Evolutionary conservation across 1,284 basidiomycete genomes (phyloP).

Genomic region (Ustilago esculenta): DNA sequence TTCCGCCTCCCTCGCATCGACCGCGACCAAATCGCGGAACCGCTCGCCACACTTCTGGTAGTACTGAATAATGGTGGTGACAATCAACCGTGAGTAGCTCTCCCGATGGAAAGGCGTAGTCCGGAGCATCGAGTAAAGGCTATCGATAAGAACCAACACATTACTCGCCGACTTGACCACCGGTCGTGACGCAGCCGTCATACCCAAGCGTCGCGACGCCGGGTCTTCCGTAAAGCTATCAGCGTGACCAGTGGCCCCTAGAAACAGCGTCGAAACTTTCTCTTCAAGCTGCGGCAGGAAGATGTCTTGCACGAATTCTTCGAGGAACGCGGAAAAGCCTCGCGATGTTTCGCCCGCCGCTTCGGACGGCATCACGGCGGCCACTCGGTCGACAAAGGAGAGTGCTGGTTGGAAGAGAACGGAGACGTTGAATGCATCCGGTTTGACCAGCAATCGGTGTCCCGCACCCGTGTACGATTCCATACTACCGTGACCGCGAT

Average conservation of each 20-base stretch:
- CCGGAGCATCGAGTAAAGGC: constrained; percentile 88
- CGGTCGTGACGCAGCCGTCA: constrained; percentile 71
- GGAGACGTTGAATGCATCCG: constrained; percentile 94
- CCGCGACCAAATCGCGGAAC: constrained; percentile 79
- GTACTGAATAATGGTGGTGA: constrained; percentile 95
- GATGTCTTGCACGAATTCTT: constrained; percentile 91
- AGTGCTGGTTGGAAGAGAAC: constrained; percentile 93
- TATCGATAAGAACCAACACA: constrained; percentile 89
- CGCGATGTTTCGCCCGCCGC: constrained; percentile 52
- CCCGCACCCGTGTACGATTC: constrained; percentile 70
- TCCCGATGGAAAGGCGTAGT: constrained; percentile 96
- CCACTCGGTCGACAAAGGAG: constrained; percentile 78
- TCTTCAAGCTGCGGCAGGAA: constrained; percentile 96
- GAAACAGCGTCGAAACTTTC: constrained; percentile 73
- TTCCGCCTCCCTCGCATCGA: constrained; percentile 6
- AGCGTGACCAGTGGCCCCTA: constrained; percentile 68
- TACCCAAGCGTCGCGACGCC: constrained; percentile 9
- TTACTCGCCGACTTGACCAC: constrained; percentile 86
- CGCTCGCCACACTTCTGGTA: constrained; percentile 91
- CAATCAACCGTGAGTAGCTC: constrained; percentile 82
- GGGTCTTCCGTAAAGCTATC: constrained; percentile 73
- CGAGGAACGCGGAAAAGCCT: constrained; percentile 81
- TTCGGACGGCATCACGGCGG: constrained; percentile 56
- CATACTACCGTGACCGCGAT: constrained; percentile 9
- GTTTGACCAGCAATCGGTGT: constrained; percentile 85